Base-by-base conservation (phyloP, 1,139 yeast genomes). In the Yamadazyma friedrichii region DNA sequence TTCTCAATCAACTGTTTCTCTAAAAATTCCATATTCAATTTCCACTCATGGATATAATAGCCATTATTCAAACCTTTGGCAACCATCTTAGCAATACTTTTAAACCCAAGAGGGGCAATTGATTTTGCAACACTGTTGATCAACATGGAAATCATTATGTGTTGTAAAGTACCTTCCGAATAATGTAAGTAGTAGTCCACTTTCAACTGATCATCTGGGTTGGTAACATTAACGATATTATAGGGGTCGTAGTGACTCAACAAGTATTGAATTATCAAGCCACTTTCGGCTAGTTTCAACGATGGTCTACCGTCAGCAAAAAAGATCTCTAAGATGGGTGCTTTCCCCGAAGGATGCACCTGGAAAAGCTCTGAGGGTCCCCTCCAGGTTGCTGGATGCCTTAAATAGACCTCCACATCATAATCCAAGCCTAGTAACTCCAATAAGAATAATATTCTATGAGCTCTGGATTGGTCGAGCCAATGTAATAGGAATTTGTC, bases 91-190 rank as follows among this genome's bases (percentile, higher is more conserved):
- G 74, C 70, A 9, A 78, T 38, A 15, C 62, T 61, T 42, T 72
- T 66, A 17, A 74, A 50, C 5, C 80, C 75, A 47, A 67, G 61
- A 2, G 87, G 87, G 1, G 78, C 71, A 25, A 61, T 50, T 3
- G 61, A 56, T 35, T 59, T 65, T 3, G 74, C 71, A 6, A 59
- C 58, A 37, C 65, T 55, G 37, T 77, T 65, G 30, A 74, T 63
- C 38, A 76, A 58, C 47, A 74, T 56, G 4, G 78, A 52, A 17
- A 76, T 62, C 41, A 65, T 55, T 12, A 67, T 53, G 16, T 76
- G 78, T 54, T 76, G 80, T 38, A 82, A 57, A 28, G 82, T 67
- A 0, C 82, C 85, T 53, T 82, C 88, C 5, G 78, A 54, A 48
- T 71, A 78, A 51, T 78, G 82, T 40, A 78, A 58, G 48, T 64